Conservation (phyloP, 768 basidiomycete species). For the Boletus speciosus region DNA sequence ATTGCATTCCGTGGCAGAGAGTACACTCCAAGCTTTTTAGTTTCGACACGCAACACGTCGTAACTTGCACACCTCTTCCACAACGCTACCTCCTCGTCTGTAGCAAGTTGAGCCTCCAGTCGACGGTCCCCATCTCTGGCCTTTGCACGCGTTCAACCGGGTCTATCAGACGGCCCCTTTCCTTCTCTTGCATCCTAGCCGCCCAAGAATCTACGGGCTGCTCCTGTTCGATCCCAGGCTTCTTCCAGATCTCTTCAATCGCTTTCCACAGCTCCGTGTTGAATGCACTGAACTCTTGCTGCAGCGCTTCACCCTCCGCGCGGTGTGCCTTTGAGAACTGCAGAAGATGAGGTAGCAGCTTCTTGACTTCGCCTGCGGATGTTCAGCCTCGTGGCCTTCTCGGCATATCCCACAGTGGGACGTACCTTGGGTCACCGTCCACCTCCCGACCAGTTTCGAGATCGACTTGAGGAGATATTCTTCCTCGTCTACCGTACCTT, state of each 20-base stretch:
- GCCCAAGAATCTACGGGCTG: conserved; percentile 45
- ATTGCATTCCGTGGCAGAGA: too few relatives aligned
- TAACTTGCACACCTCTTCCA: neutral
- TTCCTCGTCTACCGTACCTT: conserved; percentile 95
- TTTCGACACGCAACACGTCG: neutral
- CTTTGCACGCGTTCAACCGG: conserved; percentile 52
- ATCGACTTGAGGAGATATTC: conserved; percentile 87
- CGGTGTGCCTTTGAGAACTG: conserved; percentile 67
- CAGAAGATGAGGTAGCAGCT: conserved; percentile 73
- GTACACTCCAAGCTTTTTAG: neutral
- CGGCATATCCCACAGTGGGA: neutral
- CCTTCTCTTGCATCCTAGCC: conserved; percentile 50
- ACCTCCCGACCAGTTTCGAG: conserved; percentile 66
- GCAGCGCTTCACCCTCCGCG: conserved; percentile 61
- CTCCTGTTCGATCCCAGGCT: conserved; percentile 28
- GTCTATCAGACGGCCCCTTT: conserved; percentile 44
- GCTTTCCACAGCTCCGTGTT: conserved; percentile 52
- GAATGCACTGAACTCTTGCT: conserved; percentile 55
- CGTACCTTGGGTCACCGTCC: conserved; percentile 60
- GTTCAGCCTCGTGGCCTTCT: neutral
- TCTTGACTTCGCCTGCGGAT: conserved; percentile 57
- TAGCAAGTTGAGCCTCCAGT: conserved; percentile 27
- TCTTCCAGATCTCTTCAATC: conserved; percentile 67
- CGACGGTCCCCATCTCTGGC: conserved; percentile 34
- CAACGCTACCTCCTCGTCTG: neutral